Evolutionary conservation across 331 rosid species (phyloP), one percentile per base, ranked within the genome.

Genomic region (Quercus lobata): DNA sequence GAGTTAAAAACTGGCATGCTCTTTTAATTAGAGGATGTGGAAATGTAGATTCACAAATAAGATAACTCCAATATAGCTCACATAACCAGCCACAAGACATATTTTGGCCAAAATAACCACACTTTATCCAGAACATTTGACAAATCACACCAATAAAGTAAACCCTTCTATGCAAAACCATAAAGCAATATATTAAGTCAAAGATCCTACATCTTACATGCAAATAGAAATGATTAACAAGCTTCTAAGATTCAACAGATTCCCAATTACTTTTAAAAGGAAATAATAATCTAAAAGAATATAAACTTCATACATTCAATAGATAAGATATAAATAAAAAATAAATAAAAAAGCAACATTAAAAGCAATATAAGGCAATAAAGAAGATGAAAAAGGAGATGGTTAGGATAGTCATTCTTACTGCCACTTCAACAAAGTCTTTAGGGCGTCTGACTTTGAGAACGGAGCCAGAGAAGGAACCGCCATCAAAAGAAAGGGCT

Each of bases 401-500:
- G 52, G 58, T 78, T 71, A 75, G 81, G 83, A 85, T 78, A 76
- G 79, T 86, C 79, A 84, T 83, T 84, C 98, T 96, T 96, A 96
- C 97, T 72, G 94, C 83, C 85, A 81, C 86, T 77, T 93, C 97
- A 79, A 96, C 86, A 76, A 83, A 96, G 82, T 96, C 98, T 77
- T 89, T 96, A 73, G 99, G 97, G 22, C 99, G 97, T 83, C 93
- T 89, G 78, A 96, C 81, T 89, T 86, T 93, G 61, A 96, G 82
- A 79, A 24, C 72, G 55, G 92, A 88, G 74, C 98, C 99, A 83
- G 86, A 85, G 73, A 93, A 81, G 69, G 82, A 84, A 73, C 83
- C 81, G 19, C 93, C 98, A 82, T 91, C 96, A 89, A 96, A 93
- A 74, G 93, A 87, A 83, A 96, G 94, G 70, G 99, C 98, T 30